Evolutionary conservation across 208 protist species (phyloP), one percentile per base, ranked within the genome.

Genomic region (Leishmania braziliensis): DNA sequence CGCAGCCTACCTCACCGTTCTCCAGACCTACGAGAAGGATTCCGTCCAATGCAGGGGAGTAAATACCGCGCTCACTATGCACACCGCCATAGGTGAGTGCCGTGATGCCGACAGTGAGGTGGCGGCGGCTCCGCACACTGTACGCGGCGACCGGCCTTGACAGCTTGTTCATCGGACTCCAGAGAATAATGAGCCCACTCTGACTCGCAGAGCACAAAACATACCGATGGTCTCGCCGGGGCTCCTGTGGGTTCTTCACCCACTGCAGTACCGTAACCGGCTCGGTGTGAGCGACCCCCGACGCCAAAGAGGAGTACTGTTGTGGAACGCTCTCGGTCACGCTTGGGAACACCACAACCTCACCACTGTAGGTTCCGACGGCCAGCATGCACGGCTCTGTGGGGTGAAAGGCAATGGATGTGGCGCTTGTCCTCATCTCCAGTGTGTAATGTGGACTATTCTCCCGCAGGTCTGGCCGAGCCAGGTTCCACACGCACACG

Each of bases 361-460:
- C 95, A 0, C 96, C 96, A 70, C 88, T 93, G 90, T 98, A 98
- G 9, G 94, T 95, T 23, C 96, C 96, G 26, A 95, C 93, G 3
- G 93, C 94, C 43, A 98, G 88, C 75, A 95, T 90, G 39, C 86
- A 80, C 23, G 95, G 79, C 48, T 90, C 78, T 8, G 88, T 86
- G 3, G 96, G 96, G 84, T 98, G 96, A 73, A 98, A 98, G 18
- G 93, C 89, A 10, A 98, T 76, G 56, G 81, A 87, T 2, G 93
- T 98, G 10, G 86, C 94, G 83, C 96, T 96, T 3, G 88, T 91
- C 78, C 94, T 90, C 33, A 86, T 92, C 83, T 96, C 91, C 3
- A 98, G 71, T 0, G 89, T 95, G 85, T 94, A 90, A 80, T 97
- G 91, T 36, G 95, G 95, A 14, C 71, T 74, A 63, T 84, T 86